A percentile compares a stretch with the other conserved stretches of the same genome.
phyloP scores from a whole-genome alignment of 192 early-diverging fungal species.

The Entomortierella beljakovae region DNA sequence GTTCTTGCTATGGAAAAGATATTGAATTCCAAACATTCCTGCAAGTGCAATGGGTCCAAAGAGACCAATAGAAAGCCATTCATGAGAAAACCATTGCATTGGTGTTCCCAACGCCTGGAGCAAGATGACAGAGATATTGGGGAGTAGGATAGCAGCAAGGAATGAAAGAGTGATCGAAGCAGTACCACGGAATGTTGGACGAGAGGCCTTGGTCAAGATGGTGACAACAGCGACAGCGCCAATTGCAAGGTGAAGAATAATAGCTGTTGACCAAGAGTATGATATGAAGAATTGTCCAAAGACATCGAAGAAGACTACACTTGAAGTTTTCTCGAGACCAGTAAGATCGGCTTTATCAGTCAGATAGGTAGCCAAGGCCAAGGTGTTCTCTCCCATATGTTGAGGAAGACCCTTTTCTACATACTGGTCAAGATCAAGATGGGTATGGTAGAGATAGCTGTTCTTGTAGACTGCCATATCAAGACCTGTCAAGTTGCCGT shows the following conservation, averaged over 20 bases:
- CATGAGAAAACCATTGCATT: conserved; percentile 71
- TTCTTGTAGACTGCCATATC: conserved; percentile 81
- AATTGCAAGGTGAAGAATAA: conserved; percentile 39
- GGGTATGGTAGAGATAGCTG: conserved; percentile 50
- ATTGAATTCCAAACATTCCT: conserved; percentile 57
- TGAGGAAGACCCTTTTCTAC: conserved; percentile 70
- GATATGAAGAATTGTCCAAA: conserved; percentile 68
- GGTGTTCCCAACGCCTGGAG: conserved; percentile 35
- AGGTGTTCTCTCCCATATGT: conserved; percentile 75
- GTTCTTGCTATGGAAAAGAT: conserved; percentile 32
- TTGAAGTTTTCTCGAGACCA: conserved; percentile 56
- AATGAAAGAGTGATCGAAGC: conserved; percentile 37
- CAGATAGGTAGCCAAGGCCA: conserved; percentile 65
- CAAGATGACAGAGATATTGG: conserved; percentile 31
- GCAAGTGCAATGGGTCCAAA: conserved; percentile 62
- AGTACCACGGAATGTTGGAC: conserved; percentile 11
- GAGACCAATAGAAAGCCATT: conserved; percentile 63
- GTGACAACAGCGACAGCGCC: conserved; percentile 57
- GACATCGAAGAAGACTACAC: conserved; percentile 72
- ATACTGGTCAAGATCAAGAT: conserved; percentile 67
- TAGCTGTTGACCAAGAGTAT: conserved; percentile 66
- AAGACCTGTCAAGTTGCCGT: conserved; percentile 70
- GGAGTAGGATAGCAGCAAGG: conserved; percentile 20
- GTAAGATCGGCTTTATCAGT: conserved; percentile 59
- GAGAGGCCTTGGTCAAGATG: conserved; percentile 14